phyloP scores from a whole-genome alignment of 1,139 yeast genomes.

The Debaryomyces robertsiae region DNA sequence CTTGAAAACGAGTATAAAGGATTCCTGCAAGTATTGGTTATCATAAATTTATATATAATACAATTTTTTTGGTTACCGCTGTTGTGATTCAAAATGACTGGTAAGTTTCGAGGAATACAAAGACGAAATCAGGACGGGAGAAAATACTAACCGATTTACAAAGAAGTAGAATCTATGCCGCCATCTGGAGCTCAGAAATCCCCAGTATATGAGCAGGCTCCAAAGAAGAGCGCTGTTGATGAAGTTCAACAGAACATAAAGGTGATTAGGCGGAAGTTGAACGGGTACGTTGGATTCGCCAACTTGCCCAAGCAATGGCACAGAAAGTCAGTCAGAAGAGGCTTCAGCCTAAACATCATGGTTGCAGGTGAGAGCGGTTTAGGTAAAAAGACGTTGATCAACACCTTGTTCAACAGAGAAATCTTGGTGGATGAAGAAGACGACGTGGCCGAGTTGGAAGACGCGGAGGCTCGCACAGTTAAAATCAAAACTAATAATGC shows the following conservation, averaged over 20 bases:
- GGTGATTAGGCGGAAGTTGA: slow-evolving; percentile 78
- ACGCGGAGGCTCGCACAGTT: slow-evolving; percentile 34
- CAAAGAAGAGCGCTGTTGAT: slow-evolving; percentile 4
- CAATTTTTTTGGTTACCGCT: slow-evolving; percentile 3
- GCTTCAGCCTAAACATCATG: slow-evolving; percentile 87
- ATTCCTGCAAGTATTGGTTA: slow-evolving; percentile 5
- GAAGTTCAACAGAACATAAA: slow-evolving; percentile 42
- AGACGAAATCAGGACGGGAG: neutral
- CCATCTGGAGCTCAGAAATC: slow-evolving; percentile 10
- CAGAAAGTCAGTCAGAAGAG: slow-evolving; percentile 89
- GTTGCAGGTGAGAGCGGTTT: slow-evolving; percentile 92
- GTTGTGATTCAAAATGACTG: slow-evolving; percentile 8
- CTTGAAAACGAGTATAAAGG: slow-evolving; percentile 4
- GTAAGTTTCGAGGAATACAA: slow-evolving; percentile 5
- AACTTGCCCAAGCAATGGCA: slow-evolving; percentile 99
- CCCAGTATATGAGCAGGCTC: slow-evolving; percentile 8
- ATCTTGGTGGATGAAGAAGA: slow-evolving; percentile 42
- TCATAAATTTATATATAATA: neutral
- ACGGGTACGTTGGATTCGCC: slow-evolving; percentile 96
- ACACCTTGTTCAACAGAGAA: slow-evolving; percentile 84
- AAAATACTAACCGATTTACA: slow-evolving; percentile 8
- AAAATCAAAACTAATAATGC: slow-evolving; percentile 68
- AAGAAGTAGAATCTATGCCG: slow-evolving; percentile 14
- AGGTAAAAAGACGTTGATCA: slow-evolving; percentile 91
- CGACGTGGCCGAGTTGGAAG: slow-evolving; percentile 22